phyloP scores from a whole-genome alignment of 192 early-diverging fungal genomes.

The Coemansia aciculifera region DNA sequence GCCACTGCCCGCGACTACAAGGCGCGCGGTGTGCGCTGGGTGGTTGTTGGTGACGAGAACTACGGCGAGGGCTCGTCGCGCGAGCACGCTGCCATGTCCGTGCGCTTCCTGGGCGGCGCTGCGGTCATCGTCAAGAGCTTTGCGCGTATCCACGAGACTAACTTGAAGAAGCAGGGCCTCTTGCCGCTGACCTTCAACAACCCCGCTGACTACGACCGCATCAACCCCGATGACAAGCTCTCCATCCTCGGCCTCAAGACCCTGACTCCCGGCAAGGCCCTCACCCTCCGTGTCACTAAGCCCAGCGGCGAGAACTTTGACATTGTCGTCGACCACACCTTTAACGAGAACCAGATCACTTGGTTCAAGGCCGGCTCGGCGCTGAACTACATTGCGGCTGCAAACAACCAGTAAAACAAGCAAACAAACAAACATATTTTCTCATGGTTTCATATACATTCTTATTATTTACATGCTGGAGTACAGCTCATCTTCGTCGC shows the following conservation, averaged over 20 bases:
- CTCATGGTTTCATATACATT: not conserved
- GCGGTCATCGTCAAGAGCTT: conserved; percentile 96
- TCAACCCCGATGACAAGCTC: conserved; percentile 83
- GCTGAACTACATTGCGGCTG: conserved; percentile 66
- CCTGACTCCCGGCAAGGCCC: conserved; percentile 79
- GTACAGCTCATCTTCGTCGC: conserved; percentile 6
- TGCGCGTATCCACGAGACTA: conserved; percentile 99
- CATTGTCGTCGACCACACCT: conserved; percentile 92
- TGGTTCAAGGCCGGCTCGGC: conserved; percentile 98
- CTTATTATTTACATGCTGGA: not conserved
- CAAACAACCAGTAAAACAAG: not conserved
- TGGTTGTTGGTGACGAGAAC: conserved; percentile 98
- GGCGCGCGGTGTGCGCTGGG: conserved; percentile 81
- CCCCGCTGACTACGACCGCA: conserved; percentile 91
- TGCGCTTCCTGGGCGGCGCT: conserved; percentile 90
- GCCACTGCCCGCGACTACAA: conserved; percentile 95
- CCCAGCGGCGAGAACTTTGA: conserved; percentile 72
- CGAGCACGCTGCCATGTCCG: conserved; percentile 98
- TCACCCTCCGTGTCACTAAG: conserved; percentile 86
- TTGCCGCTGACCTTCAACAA: conserved; percentile 95
- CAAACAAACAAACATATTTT: not conserved
- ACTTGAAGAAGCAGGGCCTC: conserved; percentile 99
- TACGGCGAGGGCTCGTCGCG: conserved; percentile 99
- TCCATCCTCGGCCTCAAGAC: conserved; percentile 82
- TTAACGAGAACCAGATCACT: conserved; percentile 97